Conservation (phyloP, 2,329 filamentous ascomycete genomes). For the Pseudogymnoascus sp. region DNA sequence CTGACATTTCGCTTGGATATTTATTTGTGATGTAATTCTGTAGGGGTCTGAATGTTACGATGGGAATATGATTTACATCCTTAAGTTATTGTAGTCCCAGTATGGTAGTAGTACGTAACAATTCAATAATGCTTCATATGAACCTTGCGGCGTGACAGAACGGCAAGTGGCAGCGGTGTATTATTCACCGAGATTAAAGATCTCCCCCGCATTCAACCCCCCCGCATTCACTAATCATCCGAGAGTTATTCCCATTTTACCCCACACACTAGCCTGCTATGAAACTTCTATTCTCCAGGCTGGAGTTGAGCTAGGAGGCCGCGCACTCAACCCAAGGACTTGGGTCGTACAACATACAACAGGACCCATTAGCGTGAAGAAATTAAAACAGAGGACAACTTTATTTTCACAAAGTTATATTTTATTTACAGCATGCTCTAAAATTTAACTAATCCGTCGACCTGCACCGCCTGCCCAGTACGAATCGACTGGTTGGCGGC, state of each 20-base stretch:
- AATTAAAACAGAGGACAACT: background rate
- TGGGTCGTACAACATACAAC: too few species aligned
- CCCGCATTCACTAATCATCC: background rate
- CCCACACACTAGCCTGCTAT: background rate
- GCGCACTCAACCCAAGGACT: background rate
- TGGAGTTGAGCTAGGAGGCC: background rate
- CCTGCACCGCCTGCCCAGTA: constrained; percentile 50
- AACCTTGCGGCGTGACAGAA: background rate
- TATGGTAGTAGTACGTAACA: background rate
- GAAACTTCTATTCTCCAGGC: background rate
- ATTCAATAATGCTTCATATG: background rate
- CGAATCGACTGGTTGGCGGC: constrained; percentile 53
- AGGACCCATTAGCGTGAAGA: background rate
- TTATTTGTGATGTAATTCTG: background rate
- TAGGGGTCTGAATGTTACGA: background rate
- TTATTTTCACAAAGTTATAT: background rate
- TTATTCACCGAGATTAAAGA: background rate
- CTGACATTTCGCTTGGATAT: background rate
- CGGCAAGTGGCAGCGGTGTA: background rate
- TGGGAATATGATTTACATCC: background rate
- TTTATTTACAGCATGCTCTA: background rate
- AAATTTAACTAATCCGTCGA: constrained; percentile 36
- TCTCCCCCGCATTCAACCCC: background rate
- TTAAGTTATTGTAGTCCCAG: background rate
- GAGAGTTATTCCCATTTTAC: background rate